Conservation (phyloP, 371 early-diverging fungal genomes). For the Chytridiales sp. region DNA sequence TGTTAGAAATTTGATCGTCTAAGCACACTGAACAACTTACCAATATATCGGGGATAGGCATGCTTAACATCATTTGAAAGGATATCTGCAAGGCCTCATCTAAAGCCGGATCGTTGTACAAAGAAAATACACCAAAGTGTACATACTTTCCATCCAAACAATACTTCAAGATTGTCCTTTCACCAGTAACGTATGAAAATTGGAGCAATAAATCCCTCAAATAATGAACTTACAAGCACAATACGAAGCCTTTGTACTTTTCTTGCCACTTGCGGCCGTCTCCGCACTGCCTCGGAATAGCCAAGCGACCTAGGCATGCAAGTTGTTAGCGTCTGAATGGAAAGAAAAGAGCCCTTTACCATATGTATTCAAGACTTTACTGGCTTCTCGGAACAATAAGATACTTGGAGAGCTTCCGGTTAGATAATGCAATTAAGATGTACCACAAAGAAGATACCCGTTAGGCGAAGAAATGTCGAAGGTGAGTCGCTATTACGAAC, state of each 20-base stretch:
- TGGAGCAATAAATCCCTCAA: background rate
- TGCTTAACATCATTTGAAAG: slow-evolving; percentile 68
- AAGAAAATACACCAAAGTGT: slow-evolving; percentile 88
- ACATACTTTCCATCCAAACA: slow-evolving; percentile 81
- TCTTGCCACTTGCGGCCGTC: slow-evolving; percentile 38
- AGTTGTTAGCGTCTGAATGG: too few species aligned
- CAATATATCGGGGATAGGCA: slow-evolving; percentile 73
- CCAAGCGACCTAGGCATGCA: slow-evolving; percentile 13
- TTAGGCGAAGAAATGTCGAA: slow-evolving; percentile 85
- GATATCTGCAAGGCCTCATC: slow-evolving; percentile 66
- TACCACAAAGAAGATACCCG: slow-evolving; percentile 43
- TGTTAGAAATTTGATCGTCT: background rate
- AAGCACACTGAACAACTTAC: slow-evolving; percentile 45
- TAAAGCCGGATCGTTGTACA: slow-evolving; percentile 86
- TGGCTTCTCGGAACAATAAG: slow-evolving; percentile 84
- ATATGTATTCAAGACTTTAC: slow-evolving; percentile 56
- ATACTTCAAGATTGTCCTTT: slow-evolving; percentile 61
- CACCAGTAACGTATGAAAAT: background rate
- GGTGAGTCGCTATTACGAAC: slow-evolving; percentile 58
- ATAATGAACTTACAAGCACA: slow-evolving; percentile 60
- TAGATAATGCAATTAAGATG: background rate
- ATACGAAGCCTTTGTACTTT: slow-evolving; percentile 73
- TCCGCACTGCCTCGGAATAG: slow-evolving; percentile 7
- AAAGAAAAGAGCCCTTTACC: slow-evolving; percentile 33
- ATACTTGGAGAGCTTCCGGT: slow-evolving; percentile 48